These are phyloP conservation scores for Dictyostelium purpureum DNA, from an alignment of 78 protist species.

Conservation along the genomic window DNA sequence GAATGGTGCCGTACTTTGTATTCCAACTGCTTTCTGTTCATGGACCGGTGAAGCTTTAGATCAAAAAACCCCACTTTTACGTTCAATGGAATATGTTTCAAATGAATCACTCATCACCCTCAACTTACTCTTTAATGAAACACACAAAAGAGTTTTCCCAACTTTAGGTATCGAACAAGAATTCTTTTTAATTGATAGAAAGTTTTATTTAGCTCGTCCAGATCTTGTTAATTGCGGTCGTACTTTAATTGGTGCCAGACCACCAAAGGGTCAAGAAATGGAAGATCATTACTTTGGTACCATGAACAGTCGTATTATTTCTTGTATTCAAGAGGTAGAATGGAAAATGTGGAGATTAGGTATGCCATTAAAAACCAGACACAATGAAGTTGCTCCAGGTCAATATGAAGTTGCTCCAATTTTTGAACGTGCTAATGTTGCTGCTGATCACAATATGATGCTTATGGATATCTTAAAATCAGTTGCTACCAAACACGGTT, in stretches of 20 bases:
- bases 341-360: conserved; percentile 89
- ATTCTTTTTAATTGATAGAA: conserved; percentile 92
- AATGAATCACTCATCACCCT: conserved; percentile 41
- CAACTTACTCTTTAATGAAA: conserved; percentile 46
- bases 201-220: conserved; percentile 81
- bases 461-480: conserved; percentile 88
- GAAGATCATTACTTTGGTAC: conserved; percentile 95
- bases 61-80: conserved; percentile 94
- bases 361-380: conserved; percentile 91
- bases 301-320: conserved; percentile 79
- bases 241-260: conserved; percentile 87
- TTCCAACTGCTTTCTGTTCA: conserved; percentile 88
- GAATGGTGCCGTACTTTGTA: conserved; percentile 74
- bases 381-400: conserved; percentile 97
- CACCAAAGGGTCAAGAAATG: conserved; percentile 93
- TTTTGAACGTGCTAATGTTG: conserved; percentile 84
- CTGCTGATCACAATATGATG: conserved; percentile 93
- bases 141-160: conserved; percentile 42
- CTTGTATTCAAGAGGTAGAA: conserved; percentile 85
- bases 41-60: conserved; percentile 92
- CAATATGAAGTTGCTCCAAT: conserved; percentile 96
- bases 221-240: conserved; percentile 91
- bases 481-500: conserved; percentile 81
- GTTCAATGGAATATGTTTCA: conserved; percentile 68
- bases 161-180: conserved; percentile 93